Evolutionary conservation across 345 rosid genomes (phyloP).

Genomic region (Hypericum perforatum): DNA sequence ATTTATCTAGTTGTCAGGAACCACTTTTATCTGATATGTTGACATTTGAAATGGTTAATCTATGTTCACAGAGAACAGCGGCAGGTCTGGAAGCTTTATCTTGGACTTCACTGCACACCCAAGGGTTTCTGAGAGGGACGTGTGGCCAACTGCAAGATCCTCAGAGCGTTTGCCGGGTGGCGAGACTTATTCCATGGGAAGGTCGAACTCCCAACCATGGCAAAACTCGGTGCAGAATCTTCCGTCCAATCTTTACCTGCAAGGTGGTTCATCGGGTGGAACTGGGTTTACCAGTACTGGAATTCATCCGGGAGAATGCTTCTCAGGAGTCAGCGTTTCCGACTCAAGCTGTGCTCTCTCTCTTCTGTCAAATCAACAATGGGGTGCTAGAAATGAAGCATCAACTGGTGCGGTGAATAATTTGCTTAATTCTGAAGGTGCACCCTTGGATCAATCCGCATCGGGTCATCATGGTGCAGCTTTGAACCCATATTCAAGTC

Average conservation of each 20-base stretch:
- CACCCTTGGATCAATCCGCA: constrained; percentile 43
- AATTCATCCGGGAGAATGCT: constrained; percentile 52
- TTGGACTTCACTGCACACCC: constrained; percentile 46
- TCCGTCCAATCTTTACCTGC: constrained; percentile 37
- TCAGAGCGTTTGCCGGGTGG: constrained; percentile 22
- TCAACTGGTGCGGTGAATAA: constrained; percentile 26
- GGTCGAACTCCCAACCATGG: constrained; percentile 31
- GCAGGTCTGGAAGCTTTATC: constrained; percentile 40
- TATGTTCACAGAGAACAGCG: constrained; percentile 33
- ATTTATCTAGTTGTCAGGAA: not conserved
- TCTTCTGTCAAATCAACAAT: constrained; percentile 98
- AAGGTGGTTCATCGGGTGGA: constrained; percentile 33
- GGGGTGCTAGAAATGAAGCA: constrained; percentile 37
- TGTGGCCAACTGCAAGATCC: constrained; percentile 27
- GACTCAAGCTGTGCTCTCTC: constrained; percentile 98
- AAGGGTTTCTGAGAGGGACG: constrained; percentile 29
- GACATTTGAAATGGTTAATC: not conserved
- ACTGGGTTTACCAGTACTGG: constrained; percentile 41
- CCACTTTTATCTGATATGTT: not conserved
- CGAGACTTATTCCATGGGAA: constrained; percentile 19
- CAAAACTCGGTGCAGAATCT: constrained; percentile 37
- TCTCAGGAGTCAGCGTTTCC: constrained; percentile 35
- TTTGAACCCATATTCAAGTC: constrained; percentile 36
- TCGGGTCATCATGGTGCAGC: constrained; percentile 29
- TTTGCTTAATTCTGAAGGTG: constrained; percentile 31